Base-by-base conservation (phyloP, 2,329 filamentous ascomycete genomes). In the Cryphonectria naterciae region DNA sequence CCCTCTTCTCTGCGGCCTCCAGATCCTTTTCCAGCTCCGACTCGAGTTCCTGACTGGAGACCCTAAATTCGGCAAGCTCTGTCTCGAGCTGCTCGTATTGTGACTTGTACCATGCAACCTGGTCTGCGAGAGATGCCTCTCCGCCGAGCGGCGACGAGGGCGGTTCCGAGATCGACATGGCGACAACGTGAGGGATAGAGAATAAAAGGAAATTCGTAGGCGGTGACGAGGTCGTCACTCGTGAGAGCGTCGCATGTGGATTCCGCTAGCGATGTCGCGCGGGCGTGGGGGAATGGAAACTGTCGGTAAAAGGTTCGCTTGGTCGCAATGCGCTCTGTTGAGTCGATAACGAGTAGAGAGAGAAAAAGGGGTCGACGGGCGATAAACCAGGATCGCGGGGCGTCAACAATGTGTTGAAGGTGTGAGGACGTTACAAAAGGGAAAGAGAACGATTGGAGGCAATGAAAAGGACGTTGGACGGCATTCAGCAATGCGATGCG, bases 21-120 rank as follows among this genome's bases (percentile, higher is more conserved):
- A 99, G 91, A 80, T 99, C 96, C 84, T 95, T 97, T 82, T 99
- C 96, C 68, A 99, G 86, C 82, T 98, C 96, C 64, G 92, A 89
- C 81, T 99, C 96, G 41, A 99, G 87, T 81, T 98, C 96, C 80
- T 94, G 93, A 81, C 95, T 98, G 68, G 94, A 97, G 70, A 93
- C 88, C 78, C 97, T 93, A 80, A 99, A 99, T 78, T 99, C 96
- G 73, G 93, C 89, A 73, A 99, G 89, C 81, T 99, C 96, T 68
- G 90, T 86, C 82, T 98, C 96, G 52, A 99, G 88, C 79, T 94
- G 90, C 82, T 97, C 94, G 83, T 98, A 98, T 81, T 98, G 95
- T 68, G 90, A 83, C 85, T 99, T 99, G 88, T 98, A 99, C 88
- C 96, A 98, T 71, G 91, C 88, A 67, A 99, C 86, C 73, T 95